Conservation (phyloP, 768 basidiomycete species). For the Collybiopsis confluens region DNA sequence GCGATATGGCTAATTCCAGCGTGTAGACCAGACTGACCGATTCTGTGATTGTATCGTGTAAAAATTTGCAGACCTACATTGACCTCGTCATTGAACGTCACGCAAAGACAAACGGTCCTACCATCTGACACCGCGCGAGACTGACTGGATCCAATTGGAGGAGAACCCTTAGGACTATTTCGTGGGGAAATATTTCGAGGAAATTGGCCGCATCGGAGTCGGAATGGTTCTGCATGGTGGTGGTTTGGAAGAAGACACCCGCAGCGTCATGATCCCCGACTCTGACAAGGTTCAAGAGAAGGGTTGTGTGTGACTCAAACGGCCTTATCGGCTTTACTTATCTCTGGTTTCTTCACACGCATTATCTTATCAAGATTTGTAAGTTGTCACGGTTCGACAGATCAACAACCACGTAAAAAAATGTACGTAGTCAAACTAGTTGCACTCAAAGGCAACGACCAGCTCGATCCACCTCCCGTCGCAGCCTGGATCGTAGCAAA, state of each 20-base stretch:
- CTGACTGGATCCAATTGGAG: not conserved
- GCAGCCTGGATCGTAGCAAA: constrained; percentile 26
- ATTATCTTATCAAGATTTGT: too few relatives aligned
- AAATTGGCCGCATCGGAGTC: too few relatives aligned
- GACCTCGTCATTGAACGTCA: not conserved
- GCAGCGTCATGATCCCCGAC: too few relatives aligned
- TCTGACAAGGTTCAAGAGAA: too few relatives aligned
- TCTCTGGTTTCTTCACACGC: too few relatives aligned
- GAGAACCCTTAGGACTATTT: not conserved
- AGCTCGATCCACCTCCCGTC: constrained; percentile 18
- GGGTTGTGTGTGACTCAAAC: too few relatives aligned
- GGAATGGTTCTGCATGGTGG: too few relatives aligned
- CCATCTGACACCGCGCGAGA: not conserved
- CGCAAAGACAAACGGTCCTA: not conserved
- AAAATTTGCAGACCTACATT: constrained; percentile 4
- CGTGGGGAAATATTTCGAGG: not conserved
- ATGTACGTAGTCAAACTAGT: constrained; percentile 33
- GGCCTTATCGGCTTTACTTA: too few relatives aligned
- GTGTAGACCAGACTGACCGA: constrained; percentile 33
- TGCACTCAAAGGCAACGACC: constrained; percentile 25
- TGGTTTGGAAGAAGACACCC: too few relatives aligned
- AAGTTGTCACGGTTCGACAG: too few relatives aligned
- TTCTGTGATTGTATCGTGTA: constrained; percentile 16
- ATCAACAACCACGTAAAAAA: constrained; percentile 25
- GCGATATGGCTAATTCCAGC: constrained; percentile 43